Evolutionary conservation across 192 early-diverging fungal species (phyloP).

Genomic region (Obelidium mucronatum): DNA sequence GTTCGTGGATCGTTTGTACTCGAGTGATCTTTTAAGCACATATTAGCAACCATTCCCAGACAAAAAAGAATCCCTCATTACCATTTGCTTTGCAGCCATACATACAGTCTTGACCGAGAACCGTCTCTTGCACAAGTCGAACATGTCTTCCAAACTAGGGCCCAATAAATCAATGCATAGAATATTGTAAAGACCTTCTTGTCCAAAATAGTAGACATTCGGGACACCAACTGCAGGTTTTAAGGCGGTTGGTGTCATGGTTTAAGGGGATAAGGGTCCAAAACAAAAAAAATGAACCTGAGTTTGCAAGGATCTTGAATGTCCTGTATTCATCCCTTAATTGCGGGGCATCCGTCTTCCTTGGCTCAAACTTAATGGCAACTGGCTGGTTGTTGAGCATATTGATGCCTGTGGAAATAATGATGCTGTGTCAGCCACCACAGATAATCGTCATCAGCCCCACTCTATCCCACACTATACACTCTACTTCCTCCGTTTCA

Average conservation of each 20-base stretch:
- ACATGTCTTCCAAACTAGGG: slow-evolving; percentile 92
- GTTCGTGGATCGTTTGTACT: slow-evolving; percentile 93
- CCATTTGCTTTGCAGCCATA: slow-evolving; percentile 64
- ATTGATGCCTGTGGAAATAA: slow-evolving; percentile 65
- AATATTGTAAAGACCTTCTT: slow-evolving; percentile 95
- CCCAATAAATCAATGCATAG: slow-evolving; percentile 95
- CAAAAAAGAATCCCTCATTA: background rate
- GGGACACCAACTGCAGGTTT: slow-evolving; percentile 79
- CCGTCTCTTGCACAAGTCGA: slow-evolving; percentile 93
- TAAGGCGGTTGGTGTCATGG: background rate
- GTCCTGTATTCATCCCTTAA: slow-evolving; percentile 94
- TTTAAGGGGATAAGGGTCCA: background rate
- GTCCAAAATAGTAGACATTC: slow-evolving; percentile 92
- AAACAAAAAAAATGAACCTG: slow-evolving; percentile 24
- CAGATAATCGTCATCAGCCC: background rate
- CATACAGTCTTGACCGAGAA: slow-evolving; percentile 95
- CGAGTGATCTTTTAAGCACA: slow-evolving; percentile 68
- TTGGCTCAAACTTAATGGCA: slow-evolving; percentile 97
- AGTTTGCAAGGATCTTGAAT: slow-evolving; percentile 90
- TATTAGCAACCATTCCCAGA: background rate
- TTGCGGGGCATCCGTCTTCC: slow-evolving; percentile 99
- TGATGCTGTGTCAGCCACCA: too few species aligned
- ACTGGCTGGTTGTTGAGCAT: slow-evolving; percentile 91
- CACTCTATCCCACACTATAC: too few species aligned
- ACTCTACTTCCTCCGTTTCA: too few species aligned